These are phyloP conservation scores for Neofusicoccum sp. DNA, from an alignment of 2,329 filamentous ascomycete genomes.

Conservation along the genomic window DNA sequence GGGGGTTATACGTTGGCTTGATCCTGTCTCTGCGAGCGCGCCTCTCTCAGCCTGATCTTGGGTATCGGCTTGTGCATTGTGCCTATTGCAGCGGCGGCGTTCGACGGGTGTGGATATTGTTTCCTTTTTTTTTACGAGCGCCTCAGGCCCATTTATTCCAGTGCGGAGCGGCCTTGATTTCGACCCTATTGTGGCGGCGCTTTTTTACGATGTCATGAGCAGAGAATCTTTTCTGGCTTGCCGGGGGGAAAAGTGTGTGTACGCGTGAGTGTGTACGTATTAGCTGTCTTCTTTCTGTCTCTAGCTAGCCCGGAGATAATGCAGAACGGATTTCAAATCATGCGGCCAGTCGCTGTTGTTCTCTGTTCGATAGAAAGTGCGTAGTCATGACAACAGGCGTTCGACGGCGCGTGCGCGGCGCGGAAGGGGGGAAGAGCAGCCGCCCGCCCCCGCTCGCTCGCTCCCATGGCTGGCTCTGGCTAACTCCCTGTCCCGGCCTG, in stretches of 20 bases:
- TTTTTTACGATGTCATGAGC: background rate
- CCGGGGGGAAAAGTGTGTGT: background rate
- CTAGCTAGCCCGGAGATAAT: background rate
- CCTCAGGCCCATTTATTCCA: conserved; percentile 7
- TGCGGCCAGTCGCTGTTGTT: too few species aligned
- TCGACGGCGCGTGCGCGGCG: too few species aligned
- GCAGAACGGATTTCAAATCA: background rate
- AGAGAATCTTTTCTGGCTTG: background rate
- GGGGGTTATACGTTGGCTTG: background rate
- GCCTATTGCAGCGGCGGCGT: conserved; percentile 4
- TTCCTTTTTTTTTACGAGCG: background rate
- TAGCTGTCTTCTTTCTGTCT: background rate
- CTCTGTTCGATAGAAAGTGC: too few species aligned
- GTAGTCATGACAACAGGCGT: too few species aligned
- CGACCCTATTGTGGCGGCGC: background rate
- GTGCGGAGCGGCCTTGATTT: conserved; percentile 2
- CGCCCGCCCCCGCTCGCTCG: too few species aligned
- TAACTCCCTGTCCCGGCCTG: too few species aligned
- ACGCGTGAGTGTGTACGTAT: background rate
- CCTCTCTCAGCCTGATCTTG: background rate
- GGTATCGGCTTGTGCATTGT: conserved; percentile 5
- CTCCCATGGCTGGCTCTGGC: too few species aligned
- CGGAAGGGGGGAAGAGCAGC: too few species aligned
- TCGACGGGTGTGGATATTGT: background rate
- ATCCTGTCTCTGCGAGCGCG: background rate